Percentiles rank a stretch among this genome's conserved stretches.
These are phyloP conservation scores for Cyclostephanos tholiformis DNA, from an alignment of 108 stramenopile genomes.

Conservation along the genomic window DNA sequence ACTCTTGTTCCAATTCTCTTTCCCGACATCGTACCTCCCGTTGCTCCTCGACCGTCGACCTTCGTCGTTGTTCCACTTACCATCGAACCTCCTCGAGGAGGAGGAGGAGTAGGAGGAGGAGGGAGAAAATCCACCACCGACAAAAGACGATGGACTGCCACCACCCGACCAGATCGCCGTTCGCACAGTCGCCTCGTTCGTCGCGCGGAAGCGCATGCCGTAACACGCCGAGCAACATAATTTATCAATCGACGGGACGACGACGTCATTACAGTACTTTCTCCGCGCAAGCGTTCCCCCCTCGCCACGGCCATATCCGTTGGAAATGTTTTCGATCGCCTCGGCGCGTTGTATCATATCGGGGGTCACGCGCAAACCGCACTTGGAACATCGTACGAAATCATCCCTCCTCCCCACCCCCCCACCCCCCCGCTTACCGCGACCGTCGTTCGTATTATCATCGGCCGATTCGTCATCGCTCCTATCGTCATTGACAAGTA, in stretches of 20 bases:
- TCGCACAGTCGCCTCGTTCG: conserved; percentile 31
- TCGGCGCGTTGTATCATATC: conserved; percentile 26
- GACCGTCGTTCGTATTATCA: neutral
- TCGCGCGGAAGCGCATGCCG: conserved; percentile 21
- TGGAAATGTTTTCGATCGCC: neutral
- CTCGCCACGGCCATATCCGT: neutral
- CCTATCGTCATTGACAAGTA: neutral
- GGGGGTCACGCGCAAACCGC: conserved; percentile 35
- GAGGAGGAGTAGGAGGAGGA: neutral
- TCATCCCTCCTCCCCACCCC: neutral
- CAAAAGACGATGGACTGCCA: neutral
- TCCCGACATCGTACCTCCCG: neutral
- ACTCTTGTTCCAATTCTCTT: neutral
- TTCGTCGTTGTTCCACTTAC: neutral
- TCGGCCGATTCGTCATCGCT: too few species aligned
- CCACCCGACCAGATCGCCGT: neutral
- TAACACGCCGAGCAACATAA: conserved; percentile 41
- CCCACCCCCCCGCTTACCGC: neutral
- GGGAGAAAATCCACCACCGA: neutral
- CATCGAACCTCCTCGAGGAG: conserved; percentile 8
- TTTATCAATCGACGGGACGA: neutral
- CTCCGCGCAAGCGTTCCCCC: neutral
- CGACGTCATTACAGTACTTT: neutral
- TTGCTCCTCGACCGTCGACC: neutral
- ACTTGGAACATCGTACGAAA: conserved; percentile 20